Base-by-base conservation (phyloP, 768 basidiomycete species). In the Termitomyces sp. region DNA sequence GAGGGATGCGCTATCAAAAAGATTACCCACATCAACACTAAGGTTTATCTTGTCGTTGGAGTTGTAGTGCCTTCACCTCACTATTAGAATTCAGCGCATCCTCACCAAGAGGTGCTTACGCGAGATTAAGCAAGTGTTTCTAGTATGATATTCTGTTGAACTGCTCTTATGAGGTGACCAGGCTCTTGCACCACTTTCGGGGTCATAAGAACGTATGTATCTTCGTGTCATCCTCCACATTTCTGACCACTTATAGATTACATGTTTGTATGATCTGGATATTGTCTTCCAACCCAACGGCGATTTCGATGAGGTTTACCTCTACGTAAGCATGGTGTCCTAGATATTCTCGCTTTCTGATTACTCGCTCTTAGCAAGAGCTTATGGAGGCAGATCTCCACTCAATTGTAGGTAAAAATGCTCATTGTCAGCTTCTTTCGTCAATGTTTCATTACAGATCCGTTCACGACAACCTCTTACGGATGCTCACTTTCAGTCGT, bases 301-400 rank as follows among this genome's bases (percentile, higher is more conserved):
- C 61, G 89, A 91, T 70, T 99, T 98, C 67, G 91, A 95, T 70
- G 96, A 98, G 73, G 95, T 99, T n/a, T 98, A 92, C 71, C 86
- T 92, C 67, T 92, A 94, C 64, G 90, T 92, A 60, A 62, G 87
- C 19, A 19, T 51, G 75, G 38, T 54, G 32, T 16, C 35, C 54
- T 21, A 2, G 0, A 23, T 14, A 25, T 40, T 41, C 19, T 41
- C 8, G 50, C 57, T 54, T 54, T 58, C 25, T 53, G 11, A 50
- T 62, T 35, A 27, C 34, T 50, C 31, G 1, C 5, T 16, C 60
- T 16, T 72, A 98, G 90, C 95, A 98, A 77, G 97, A 99, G 72
- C 85, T 98, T 64, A 99, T 98, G 97, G 97, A 99, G 71, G 96
- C 97, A 55, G 97, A 99, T 82, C 81, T 99, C n/a, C 97, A 98